phyloP scores from a whole-genome alignment of 2,329 filamentous ascomycete genomes.

The Neonectria sp. region DNA sequence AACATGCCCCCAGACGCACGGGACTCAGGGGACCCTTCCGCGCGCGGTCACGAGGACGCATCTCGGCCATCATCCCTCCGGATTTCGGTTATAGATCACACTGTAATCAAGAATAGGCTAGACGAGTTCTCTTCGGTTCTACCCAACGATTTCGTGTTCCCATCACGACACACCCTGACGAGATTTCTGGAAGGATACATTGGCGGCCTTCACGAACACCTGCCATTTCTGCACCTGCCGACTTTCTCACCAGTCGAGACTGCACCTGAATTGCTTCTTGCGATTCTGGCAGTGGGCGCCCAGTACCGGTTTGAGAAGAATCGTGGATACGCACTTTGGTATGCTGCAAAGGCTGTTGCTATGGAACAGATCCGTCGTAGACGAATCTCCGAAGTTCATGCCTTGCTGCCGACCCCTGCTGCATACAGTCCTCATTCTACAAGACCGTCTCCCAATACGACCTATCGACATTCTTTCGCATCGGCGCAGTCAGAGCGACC shows the following conservation, averaged over 20 bases:
- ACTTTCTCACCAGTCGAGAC: constrained; percentile 75
- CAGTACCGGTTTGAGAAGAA: constrained; percentile 76
- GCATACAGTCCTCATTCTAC: constrained; percentile 74
- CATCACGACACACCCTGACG: constrained; percentile 77
- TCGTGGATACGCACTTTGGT: constrained; percentile 73
- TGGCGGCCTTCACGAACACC: constrained; percentile 73
- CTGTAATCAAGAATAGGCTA: constrained; percentile 70
- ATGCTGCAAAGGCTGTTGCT: constrained; percentile 71
- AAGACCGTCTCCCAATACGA: constrained; percentile 70
- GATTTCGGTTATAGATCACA: constrained; percentile 70
- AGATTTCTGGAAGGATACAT: constrained; percentile 80
- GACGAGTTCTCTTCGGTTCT: constrained; percentile 74
- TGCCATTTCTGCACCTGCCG: constrained; percentile 76
- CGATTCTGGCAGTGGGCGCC: constrained; percentile 77
- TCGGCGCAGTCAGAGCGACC: constrained; percentile 71
- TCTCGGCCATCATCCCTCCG: constrained; percentile 56
- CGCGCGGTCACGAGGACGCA: constrained; percentile 50
- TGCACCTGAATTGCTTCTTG: constrained; percentile 78
- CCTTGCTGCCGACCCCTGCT: constrained; percentile 69
- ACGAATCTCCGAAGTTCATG: constrained; percentile 70
- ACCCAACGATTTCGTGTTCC: constrained; percentile 75
- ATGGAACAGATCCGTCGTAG: constrained; percentile 72
- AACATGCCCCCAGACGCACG: constrained; percentile 69
- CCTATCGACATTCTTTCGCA: constrained; percentile 71
- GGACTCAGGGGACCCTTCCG: constrained; percentile 51